Evolutionary conservation across 106 monocot species (phyloP).

Genomic region (Hemerocallis citrina): DNA sequence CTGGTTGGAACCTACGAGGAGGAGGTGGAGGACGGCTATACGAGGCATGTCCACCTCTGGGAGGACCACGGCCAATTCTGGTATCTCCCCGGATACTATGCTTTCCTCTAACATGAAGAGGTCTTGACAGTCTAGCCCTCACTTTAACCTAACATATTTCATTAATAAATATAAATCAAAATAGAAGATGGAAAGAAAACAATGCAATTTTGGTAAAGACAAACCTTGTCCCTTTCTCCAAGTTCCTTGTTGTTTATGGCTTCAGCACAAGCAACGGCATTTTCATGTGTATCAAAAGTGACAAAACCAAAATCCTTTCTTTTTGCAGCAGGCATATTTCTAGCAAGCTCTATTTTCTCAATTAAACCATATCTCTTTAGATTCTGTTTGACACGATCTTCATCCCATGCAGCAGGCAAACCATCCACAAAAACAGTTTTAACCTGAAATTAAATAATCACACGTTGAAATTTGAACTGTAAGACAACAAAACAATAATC

Average conservation of each 20-base stretch:
- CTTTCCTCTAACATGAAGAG: slow-evolving; percentile 63
- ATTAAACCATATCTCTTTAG: slow-evolving; percentile 82
- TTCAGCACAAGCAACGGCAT: slow-evolving; percentile 82
- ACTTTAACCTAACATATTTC: slow-evolving; percentile 63
- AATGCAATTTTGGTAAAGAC: slow-evolving; percentile 2
- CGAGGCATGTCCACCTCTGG: slow-evolving; percentile 11
- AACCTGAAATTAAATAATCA: slow-evolving; percentile 47
- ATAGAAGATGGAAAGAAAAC: not conserved
- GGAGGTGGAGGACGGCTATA: slow-evolving; percentile 34
- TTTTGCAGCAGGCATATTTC: slow-evolving; percentile 91
- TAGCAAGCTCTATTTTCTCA: slow-evolving; percentile 90
- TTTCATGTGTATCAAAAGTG: slow-evolving; percentile 83
- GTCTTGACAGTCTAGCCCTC: slow-evolving; percentile 79
- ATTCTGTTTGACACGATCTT: slow-evolving; percentile 64
- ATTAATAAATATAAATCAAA: not conserved
- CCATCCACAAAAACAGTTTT: slow-evolving; percentile 93
- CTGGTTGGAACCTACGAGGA: slow-evolving; percentile 19
- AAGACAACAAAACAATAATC: too few species aligned
- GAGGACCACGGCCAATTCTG: slow-evolving; percentile 24
- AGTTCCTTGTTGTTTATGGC: slow-evolving; percentile 76
- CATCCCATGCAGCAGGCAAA: slow-evolving; percentile 84
- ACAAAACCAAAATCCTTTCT: slow-evolving; percentile 98
- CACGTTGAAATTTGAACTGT: not conserved
- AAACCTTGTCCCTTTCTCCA: slow-evolving; percentile 90
- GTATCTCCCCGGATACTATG: slow-evolving; percentile 42